Percentiles rank a stretch among this genome's conserved stretches.
phyloP scores from a whole-genome alignment of 257 asterid species.

The Coffea canephora region DNA sequence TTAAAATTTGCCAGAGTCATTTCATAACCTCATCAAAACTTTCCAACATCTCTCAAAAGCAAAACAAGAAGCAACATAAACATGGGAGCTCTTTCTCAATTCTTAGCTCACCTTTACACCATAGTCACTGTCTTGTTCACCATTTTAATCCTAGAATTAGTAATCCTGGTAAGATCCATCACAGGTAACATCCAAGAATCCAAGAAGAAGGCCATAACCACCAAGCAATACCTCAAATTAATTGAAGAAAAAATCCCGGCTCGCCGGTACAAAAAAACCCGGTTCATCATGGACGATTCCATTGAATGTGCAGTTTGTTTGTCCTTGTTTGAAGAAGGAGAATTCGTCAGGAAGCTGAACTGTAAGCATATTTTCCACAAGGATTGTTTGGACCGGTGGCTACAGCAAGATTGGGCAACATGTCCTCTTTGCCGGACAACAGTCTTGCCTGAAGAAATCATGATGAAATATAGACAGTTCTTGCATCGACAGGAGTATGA shows the following conservation, averaged over 20 bases:
- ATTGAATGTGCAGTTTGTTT: slow-evolving; percentile 59
- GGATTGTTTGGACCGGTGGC: slow-evolving; percentile 69
- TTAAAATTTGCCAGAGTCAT: not conserved
- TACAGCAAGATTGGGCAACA: slow-evolving; percentile 46
- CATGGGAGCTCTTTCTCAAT: slow-evolving; percentile 8
- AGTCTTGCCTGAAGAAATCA: slow-evolving; percentile 38
- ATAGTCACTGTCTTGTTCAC: slow-evolving; percentile 1
- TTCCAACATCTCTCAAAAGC: not conserved
- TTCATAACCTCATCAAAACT: not conserved
- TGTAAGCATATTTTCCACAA: slow-evolving; percentile 63
- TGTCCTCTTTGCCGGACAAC: slow-evolving; percentile 64
- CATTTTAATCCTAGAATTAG: slow-evolving; percentile 32
- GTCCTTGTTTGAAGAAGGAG: slow-evolving; percentile 51
- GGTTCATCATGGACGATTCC: slow-evolving; percentile 8
- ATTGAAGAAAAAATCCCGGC: slow-evolving; percentile 51
- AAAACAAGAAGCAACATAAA: not conserved
- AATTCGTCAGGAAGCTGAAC: slow-evolving; percentile 50
- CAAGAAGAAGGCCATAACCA: slow-evolving; percentile 31
- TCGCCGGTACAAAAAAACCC: slow-evolving; percentile 17
- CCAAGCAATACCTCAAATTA: slow-evolving; percentile 48
- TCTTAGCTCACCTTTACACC: slow-evolving; percentile 11
- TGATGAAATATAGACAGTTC: slow-evolving; percentile 20
- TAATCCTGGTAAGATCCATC: slow-evolving; percentile 34
- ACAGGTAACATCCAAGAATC: slow-evolving; percentile 22
- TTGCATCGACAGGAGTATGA: slow-evolving; percentile 19